These are phyloP conservation scores for Beverwykella pulmonaria DNA, from an alignment of 495 filamentous ascomycete genomes.

Conservation along the genomic window DNA sequence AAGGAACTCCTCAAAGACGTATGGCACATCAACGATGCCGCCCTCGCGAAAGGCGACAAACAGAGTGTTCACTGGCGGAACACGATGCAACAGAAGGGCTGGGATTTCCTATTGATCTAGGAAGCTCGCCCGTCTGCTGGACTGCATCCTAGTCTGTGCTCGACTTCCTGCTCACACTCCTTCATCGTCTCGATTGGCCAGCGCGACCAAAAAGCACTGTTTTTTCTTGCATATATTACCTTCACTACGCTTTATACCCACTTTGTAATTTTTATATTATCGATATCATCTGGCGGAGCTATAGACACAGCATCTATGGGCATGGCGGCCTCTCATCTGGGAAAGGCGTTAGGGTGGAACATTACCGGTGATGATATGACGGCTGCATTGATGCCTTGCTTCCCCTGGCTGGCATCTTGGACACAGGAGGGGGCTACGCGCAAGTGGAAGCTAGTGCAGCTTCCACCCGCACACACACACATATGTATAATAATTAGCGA, in stretches of 20 bases:
- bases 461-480: constrained; percentile 6
- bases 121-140: constrained; percentile 41
- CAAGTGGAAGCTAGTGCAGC: constrained; percentile 27
- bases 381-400: constrained; percentile 24
- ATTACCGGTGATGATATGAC: constrained; percentile 27
- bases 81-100: constrained; percentile 86
- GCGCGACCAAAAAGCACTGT: constrained; percentile 23
- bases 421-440: background rate
- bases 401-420: constrained; percentile 14
- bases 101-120: constrained; percentile 91
- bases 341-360: constrained; percentile 23
- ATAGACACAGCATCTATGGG: constrained; percentile 14
- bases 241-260: constrained; percentile 38
- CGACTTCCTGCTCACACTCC: constrained; percentile 19
- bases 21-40: constrained; percentile 73
- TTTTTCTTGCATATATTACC: constrained; percentile 36
- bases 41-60: constrained; percentile 50
- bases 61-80: constrained; percentile 89
- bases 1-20: constrained; percentile 76
- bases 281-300: constrained; percentile 10
- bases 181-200: constrained; percentile 18
- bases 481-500: constrained; percentile 23
- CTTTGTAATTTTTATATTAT: constrained; percentile 40
- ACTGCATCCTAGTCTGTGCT: constrained; percentile 40
- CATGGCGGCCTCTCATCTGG: constrained; percentile 7